Percentiles rank a stretch among this genome's conserved stretches.
phyloP scores from a whole-genome alignment of 2,329 filamentous ascomycete species.

The Paecilomyces sp. region DNA sequence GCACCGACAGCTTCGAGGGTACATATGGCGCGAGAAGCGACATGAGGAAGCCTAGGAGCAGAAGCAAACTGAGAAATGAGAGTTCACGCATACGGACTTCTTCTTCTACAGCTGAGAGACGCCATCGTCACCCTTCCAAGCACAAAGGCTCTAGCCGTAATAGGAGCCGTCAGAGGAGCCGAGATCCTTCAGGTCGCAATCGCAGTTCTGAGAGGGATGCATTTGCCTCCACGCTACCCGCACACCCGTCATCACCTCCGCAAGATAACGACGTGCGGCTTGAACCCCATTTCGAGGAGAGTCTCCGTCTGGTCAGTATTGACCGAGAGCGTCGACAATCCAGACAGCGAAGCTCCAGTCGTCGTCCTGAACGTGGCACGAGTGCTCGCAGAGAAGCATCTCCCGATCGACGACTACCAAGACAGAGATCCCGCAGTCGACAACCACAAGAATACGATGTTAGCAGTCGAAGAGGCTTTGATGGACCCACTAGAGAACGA shows the following conservation, averaged over 20 bases:
- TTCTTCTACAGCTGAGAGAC: slow-evolving; percentile 14
- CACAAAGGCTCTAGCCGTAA: slow-evolving; percentile 32
- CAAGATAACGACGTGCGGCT: slow-evolving; percentile 41
- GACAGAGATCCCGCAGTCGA: slow-evolving; percentile 28
- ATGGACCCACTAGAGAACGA: neutral
- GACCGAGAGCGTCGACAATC: slow-evolving; percentile 41
- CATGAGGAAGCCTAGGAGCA: slow-evolving; percentile 25
- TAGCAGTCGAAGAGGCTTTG: slow-evolving; percentile 5
- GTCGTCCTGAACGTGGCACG: slow-evolving; percentile 37
- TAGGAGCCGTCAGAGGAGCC: slow-evolving; percentile 28
- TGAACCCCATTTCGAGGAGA: slow-evolving; percentile 57
- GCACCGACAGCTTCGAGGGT: slow-evolving; percentile 42
- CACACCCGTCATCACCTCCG: slow-evolving; percentile 62
- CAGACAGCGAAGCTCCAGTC: slow-evolving; percentile 46
- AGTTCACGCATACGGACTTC: slow-evolving; percentile 20
- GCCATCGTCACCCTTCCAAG: slow-evolving; percentile 31
- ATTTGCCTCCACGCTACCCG: slow-evolving; percentile 62
- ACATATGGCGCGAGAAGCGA: slow-evolving; percentile 37
- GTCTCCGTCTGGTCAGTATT: slow-evolving; percentile 35
- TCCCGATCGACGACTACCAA: slow-evolving; percentile 35
- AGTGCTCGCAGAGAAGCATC: slow-evolving; percentile 40
- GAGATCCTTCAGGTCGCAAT: slow-evolving; percentile 40
- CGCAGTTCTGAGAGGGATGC: slow-evolving; percentile 56
- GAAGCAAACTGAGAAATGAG: slow-evolving; percentile 49
- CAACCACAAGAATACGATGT: slow-evolving; percentile 7